A percentile compares a stretch with the other conserved stretches of the same genome.
phyloP scores from a whole-genome alignment of 2,329 filamentous ascomycete genomes.

The Aureobasidium sp. region DNA sequence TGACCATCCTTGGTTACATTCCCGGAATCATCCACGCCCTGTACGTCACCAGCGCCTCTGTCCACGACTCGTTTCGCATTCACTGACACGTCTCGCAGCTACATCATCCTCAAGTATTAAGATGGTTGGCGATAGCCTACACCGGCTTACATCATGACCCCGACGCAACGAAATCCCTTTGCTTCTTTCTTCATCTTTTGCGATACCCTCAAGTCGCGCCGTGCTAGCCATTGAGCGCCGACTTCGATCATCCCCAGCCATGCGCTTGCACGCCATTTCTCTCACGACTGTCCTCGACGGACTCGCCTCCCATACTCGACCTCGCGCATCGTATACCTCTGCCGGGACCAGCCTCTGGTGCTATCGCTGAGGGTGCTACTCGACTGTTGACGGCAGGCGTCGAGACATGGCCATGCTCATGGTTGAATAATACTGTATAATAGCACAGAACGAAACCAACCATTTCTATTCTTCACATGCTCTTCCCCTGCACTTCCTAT shows the following conservation, averaged over 20 bases:
- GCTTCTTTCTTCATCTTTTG: conserved; percentile 13
- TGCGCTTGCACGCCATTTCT: neutral
- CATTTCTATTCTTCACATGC: neutral
- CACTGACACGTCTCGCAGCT: conserved; percentile 34
- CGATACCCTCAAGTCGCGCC: conserved; percentile 26
- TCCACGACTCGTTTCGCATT: neutral
- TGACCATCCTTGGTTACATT: conserved; percentile 64
- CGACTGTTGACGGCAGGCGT: neutral
- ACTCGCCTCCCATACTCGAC: neutral
- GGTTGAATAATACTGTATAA: conserved; percentile 12
- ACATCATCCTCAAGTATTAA: conserved; percentile 88
- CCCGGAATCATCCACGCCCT: conserved; percentile 72
- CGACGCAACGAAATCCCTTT: neutral
- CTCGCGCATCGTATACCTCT: neutral
- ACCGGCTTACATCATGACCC: neutral
- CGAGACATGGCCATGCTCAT: neutral
- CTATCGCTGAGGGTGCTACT: neutral
- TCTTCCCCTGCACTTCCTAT: too few species aligned
- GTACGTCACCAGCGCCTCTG: conserved; percentile 43
- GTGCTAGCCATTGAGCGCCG: conserved; percentile 6
- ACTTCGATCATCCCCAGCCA: neutral
- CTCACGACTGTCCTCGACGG: neutral
- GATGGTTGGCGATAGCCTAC: neutral
- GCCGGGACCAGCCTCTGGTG: neutral
- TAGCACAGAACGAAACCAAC: neutral